Conservation (phyloP, 2,329 filamentous ascomycete species). For the Pseudopyricularia cyperi region DNA sequence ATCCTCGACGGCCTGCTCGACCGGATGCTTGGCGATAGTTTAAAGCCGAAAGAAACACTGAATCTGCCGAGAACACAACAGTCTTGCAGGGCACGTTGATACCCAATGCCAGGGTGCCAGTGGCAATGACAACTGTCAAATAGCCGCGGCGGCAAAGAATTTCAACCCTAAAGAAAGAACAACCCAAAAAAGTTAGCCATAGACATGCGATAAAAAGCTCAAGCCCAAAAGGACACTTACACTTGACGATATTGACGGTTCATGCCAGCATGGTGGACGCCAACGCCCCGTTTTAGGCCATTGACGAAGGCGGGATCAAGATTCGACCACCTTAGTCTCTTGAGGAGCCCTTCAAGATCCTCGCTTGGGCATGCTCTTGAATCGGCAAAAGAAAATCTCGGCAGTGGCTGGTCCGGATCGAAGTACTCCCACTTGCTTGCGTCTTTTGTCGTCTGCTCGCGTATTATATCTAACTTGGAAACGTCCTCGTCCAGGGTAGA, state of each 20-base stretch:
- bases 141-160: constrained; percentile 64
- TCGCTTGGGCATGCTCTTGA: constrained; percentile 41
- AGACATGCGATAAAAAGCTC: not conserved
- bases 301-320: constrained; percentile 41
- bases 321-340: constrained; percentile 35
- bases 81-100: constrained; percentile 81
- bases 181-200: constrained; percentile 2
- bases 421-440: constrained; percentile 47
- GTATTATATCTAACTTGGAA: constrained; percentile 42
- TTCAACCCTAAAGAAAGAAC: constrained; percentile 38
- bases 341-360: constrained; percentile 44
- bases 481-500: constrained; percentile 16
- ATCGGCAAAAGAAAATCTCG: constrained; percentile 55
- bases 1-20: constrained; percentile 67
- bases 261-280: constrained; percentile 69
- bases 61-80: constrained; percentile 64
- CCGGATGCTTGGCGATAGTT: constrained; percentile 68
- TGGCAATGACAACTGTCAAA: constrained; percentile 58
- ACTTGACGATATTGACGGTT: constrained; percentile 63
- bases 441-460: constrained; percentile 43
- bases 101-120: constrained; percentile 62
- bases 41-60: constrained; percentile 57
- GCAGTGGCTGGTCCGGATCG: constrained; percentile 49
- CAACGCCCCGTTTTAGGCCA: constrained; percentile 54
- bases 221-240: constrained; percentile 17